Conservation (phyloP, 2,329 filamentous ascomycete species). For the Trichoderma citrinoviride region DNA sequence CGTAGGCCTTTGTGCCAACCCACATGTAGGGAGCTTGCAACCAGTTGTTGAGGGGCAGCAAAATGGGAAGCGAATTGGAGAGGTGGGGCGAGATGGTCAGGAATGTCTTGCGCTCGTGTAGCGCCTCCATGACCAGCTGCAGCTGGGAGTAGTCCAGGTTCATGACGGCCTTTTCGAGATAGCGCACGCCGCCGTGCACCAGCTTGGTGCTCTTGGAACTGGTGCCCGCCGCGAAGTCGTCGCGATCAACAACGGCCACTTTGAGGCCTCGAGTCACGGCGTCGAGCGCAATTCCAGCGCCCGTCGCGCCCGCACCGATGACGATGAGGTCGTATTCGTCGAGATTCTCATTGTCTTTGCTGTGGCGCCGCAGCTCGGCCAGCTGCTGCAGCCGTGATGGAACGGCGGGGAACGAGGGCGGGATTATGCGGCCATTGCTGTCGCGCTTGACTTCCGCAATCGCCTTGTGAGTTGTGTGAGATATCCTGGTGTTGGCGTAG, state of each 20-base stretch:
- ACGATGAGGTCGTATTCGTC: conserved; percentile 73
- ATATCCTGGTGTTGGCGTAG: conserved; percentile 33
- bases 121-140: conserved; percentile 74
- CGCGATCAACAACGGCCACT: conserved; percentile 77
- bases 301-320: conserved; percentile 77
- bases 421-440: conserved; percentile 37
- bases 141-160: conserved; percentile 83
- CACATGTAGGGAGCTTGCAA: conserved; percentile 78
- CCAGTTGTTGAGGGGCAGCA: conserved; percentile 79
- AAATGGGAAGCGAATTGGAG: conserved; percentile 76
- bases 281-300: conserved; percentile 76
- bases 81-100: conserved; percentile 80
- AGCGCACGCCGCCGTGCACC: conserved; percentile 80
- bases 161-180: conserved; percentile 83
- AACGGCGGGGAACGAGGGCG: conserved; percentile 38
- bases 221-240: conserved; percentile 79
- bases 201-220: conserved; percentile 87
- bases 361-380: conserved; percentile 39
- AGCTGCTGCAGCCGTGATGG: conserved; percentile 41
- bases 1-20: conserved; percentile 72
- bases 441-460: conserved; percentile 39
- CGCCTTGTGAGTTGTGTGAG: conserved; percentile 35
- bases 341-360: conserved; percentile 35
- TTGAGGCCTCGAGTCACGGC: conserved; percentile 75
- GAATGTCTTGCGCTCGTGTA: conserved; percentile 80